A percentile compares a stretch with the other conserved stretches of the same genome.
phyloP scores from a whole-genome alignment of 1,139 yeast genomes.

The Meyerozyma athensensis region DNA sequence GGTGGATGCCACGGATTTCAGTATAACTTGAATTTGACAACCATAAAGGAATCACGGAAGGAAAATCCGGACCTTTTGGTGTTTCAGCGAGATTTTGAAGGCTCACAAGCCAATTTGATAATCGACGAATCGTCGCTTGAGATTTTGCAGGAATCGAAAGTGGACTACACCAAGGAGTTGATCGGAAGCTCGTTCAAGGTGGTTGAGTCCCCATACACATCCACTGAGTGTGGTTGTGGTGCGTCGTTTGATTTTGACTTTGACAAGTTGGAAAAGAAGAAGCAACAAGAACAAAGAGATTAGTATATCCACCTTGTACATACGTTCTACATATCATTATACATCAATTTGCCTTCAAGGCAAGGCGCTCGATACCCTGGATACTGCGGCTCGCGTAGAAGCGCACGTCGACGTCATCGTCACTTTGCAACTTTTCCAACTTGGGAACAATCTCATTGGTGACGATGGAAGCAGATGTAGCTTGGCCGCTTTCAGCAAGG shows the following conservation, averaged over 20 bases:
- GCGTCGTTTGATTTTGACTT: conserved; percentile 88
- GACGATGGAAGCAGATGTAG: conserved; percentile 15
- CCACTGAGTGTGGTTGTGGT: conserved; percentile 96
- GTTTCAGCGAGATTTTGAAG: conserved; percentile 52
- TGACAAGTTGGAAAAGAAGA: conserved; percentile 38
- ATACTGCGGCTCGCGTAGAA: conserved; percentile 70
- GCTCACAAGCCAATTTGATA: conserved; percentile 51
- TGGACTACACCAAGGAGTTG: conserved; percentile 87
- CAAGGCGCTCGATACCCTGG: conserved; percentile 27
- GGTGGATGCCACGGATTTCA: conserved; percentile 99
- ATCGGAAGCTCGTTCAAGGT: conserved; percentile 94
- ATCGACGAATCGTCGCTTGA: conserved; percentile 79
- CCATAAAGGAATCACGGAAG: conserved; percentile 38
- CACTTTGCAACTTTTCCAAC: conserved; percentile 61
- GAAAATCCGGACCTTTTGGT: conserved; percentile 37
- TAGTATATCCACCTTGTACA: not conserved
- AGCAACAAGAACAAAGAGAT: conserved; percentile 9
- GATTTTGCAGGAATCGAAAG: conserved; percentile 77
- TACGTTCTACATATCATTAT: not conserved
- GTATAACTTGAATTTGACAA: conserved; percentile 65
- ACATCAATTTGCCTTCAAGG: conserved; percentile 2
- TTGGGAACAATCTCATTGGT: conserved; percentile 48
- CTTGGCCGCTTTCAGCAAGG: conserved; percentile 26
- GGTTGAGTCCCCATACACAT: conserved; percentile 83
- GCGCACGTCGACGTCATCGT: conserved; percentile 85